Conservation (phyloP, 768 basidiomycete genomes). For the Phlegmacium glaucopus region DNA sequence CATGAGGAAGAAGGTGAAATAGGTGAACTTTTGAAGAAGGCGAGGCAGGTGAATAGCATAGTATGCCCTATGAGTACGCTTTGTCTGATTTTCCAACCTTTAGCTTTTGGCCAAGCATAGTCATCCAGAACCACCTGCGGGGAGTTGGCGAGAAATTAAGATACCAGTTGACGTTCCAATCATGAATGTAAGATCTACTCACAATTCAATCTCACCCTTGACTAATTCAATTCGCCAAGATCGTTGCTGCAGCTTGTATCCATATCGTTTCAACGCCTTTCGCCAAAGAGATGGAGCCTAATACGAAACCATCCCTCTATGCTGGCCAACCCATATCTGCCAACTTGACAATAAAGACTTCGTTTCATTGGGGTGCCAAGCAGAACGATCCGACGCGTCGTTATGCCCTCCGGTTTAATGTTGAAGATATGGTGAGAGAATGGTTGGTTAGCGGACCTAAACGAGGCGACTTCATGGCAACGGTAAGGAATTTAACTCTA, state of each 20-base stretch:
- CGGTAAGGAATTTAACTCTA: constrained; percentile 42
- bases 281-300: constrained; percentile 22
- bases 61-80: neutral
- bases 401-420: constrained; percentile 72
- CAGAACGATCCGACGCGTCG: constrained; percentile 34
- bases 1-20: constrained; percentile 27
- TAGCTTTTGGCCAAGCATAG: constrained; percentile 43
- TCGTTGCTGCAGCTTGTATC: constrained; percentile 60
- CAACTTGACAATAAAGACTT: constrained; percentile 61
- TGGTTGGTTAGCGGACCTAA: constrained; percentile 92
- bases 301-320: constrained; percentile 48
- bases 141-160: constrained; percentile 72
- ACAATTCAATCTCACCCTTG: constrained; percentile 9
- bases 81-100: neutral
- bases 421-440: constrained; percentile 76
- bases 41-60: constrained; percentile 26
- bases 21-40: constrained; percentile 25
- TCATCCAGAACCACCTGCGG: constrained; percentile 34
- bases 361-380: constrained; percentile 72
- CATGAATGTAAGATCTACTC: constrained; percentile 59
- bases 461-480: constrained; percentile 76
- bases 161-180: constrained; percentile 86
- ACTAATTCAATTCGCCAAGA: constrained; percentile 36
- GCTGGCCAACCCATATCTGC: constrained; percentile 87
- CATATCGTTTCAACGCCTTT: constrained; percentile 44